Evolutionary conservation across 2,329 filamentous ascomycete species (phyloP).

Genomic region (Paecilomyces sp.): DNA sequence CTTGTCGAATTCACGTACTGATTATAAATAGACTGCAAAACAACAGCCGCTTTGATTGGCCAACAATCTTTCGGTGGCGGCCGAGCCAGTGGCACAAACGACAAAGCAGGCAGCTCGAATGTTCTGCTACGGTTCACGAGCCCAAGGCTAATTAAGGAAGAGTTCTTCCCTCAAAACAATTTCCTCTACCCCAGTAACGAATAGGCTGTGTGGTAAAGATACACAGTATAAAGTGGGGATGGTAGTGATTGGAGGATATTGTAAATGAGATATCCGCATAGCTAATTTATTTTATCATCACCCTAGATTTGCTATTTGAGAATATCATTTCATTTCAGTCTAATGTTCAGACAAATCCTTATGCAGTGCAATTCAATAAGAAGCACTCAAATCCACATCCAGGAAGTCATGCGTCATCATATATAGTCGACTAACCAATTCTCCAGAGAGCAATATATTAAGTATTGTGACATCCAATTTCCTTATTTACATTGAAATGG

Average conservation of each 20-base stretch:
- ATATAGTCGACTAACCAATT: no score
- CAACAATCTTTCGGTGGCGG: conserved; percentile 67
- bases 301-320: no score
- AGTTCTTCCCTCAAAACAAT: conserved; percentile 57
- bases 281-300: no score
- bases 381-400: no score
- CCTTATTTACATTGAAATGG: background rate
- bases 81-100: conserved; percentile 63
- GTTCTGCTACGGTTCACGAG: conserved; percentile 61
- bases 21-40: conserved; percentile 27
- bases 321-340: no score
- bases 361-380: no score
- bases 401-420: no score
- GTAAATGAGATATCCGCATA: no score
- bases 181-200: conserved; percentile 68
- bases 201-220: background rate
- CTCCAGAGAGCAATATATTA: no score
- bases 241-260: background rate
- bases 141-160: conserved; percentile 64
- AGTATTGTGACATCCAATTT: no score
- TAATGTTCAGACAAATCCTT: no score
- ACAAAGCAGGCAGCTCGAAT: conserved; percentile 63
- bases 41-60: conserved; percentile 64
- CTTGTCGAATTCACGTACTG: background rate
- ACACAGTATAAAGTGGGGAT: background rate